Percentiles rank a stretch among this genome's conserved stretches.
Conservation (phyloP, 495 filamentous ascomycete genomes). For the Xylaria acuta region DNA sequence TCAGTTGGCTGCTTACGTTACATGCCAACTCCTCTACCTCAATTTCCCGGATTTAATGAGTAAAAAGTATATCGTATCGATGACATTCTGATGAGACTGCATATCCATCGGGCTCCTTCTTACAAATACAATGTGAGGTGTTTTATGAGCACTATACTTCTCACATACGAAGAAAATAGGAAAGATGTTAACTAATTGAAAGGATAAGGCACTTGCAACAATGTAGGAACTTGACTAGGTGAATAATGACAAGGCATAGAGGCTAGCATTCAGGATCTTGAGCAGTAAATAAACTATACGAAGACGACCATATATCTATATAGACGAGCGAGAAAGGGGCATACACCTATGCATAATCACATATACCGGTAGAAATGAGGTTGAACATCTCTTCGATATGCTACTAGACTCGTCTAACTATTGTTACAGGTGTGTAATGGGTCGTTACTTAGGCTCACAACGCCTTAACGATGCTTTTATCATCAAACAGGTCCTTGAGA, state of each 20-base stretch:
- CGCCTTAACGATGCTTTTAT: conserved; percentile 66
- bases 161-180: too few species aligned
- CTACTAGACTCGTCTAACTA: background rate
- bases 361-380: background rate
- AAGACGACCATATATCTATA: background rate
- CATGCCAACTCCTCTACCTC: background rate
- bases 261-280: background rate
- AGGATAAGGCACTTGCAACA: too few species aligned
- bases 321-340: background rate
- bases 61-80: background rate
- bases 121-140: background rate
- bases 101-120: background rate
- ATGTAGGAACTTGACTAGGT: too few species aligned
- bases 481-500: conserved; percentile 84
- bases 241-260: background rate
- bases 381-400: background rate
- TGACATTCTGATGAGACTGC: background rate
- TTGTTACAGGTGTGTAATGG: conserved; percentile 1
- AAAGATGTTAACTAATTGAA: too few species aligned
- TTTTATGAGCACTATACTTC: background rate
- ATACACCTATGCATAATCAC: background rate
- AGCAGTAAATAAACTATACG: background rate
- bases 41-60: background rate
- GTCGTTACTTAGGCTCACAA: conserved; percentile 36
- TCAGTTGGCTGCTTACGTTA: background rate